phyloP scores from a whole-genome alignment of 139 green algal species.

The Nannochloris sp. region DNA sequence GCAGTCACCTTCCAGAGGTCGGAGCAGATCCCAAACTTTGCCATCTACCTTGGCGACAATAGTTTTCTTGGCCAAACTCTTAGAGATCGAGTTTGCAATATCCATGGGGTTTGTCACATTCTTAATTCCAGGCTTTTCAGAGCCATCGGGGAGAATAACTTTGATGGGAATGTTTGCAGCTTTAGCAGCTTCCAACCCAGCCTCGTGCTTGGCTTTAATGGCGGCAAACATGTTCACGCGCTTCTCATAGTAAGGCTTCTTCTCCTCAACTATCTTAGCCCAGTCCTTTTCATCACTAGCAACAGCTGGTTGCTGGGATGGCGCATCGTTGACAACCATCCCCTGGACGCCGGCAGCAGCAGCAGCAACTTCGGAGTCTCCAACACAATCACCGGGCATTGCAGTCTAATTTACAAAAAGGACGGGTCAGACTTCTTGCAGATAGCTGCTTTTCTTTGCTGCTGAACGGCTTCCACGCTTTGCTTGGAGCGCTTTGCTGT shows the following conservation, averaged over 20 bases:
- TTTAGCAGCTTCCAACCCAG: conserved; percentile 27
- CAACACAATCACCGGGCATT: conserved; percentile 15
- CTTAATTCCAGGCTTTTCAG: conserved; percentile 56
- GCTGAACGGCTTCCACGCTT: too few species aligned
- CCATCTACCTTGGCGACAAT: conserved; percentile 83
- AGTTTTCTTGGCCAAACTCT: conserved; percentile 83
- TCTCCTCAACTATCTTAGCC: conserved; percentile 40
- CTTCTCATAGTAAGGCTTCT: conserved; percentile 70
- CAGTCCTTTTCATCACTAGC: conserved; percentile 11
- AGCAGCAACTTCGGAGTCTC: background rate
- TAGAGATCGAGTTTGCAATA: conserved; percentile 77
- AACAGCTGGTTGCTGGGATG: background rate
- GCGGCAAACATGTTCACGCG: conserved; percentile 85
- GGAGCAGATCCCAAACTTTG: conserved; percentile 77
- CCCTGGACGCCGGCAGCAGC: background rate
- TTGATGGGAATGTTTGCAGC: conserved; percentile 53
- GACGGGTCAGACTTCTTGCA: too few species aligned
- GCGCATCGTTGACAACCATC: background rate
- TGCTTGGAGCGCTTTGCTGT: too few species aligned
- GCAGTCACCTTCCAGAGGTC: conserved; percentile 85
- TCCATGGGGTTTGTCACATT: conserved; percentile 87
- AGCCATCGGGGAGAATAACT: conserved; percentile 71
- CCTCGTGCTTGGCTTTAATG: conserved; percentile 52
- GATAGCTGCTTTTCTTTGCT: too few species aligned
- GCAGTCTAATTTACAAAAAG: too few species aligned